These are phyloP conservation scores for Phlegmacium glaucopus DNA, from an alignment of 768 basidiomycete genomes.

Conservation along the genomic window DNA sequence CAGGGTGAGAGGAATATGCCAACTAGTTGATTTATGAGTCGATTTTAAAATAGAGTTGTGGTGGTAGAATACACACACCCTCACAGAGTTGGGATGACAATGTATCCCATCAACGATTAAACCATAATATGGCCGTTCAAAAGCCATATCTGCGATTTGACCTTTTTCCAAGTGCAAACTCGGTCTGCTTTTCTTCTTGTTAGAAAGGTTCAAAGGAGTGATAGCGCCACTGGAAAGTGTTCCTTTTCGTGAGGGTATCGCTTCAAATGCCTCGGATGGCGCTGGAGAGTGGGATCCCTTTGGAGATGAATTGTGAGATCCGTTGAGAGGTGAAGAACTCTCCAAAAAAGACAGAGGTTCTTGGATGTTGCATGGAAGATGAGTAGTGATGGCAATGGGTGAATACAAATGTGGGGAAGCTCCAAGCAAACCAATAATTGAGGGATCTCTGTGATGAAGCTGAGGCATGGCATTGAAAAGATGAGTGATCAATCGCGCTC, in stretches of 20 bases:
- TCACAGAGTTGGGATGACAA: conserved; percentile 85
- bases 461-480: conserved; percentile 94
- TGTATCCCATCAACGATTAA: conserved; percentile 92
- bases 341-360: conserved; percentile 10
- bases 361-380: conserved; percentile 12
- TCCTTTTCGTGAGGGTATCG: conserved; percentile 6
- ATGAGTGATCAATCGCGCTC: conserved; percentile 87
- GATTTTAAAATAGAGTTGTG: not conserved
- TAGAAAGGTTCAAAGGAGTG: conserved; percentile 15
- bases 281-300: not conserved
- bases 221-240: conserved; percentile 15
- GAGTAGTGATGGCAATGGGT: conserved; percentile 10
- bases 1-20: conserved; percentile 79
- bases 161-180: conserved; percentile 46
- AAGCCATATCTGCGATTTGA: conserved; percentile 48
- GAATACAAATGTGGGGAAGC: conserved; percentile 62
- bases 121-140: conserved; percentile 77
- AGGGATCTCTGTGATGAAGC: conserved; percentile 86
- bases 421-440: conserved; percentile 85
- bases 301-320: not conserved
- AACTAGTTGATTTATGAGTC: conserved; percentile 41
- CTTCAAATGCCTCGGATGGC: conserved; percentile 14
- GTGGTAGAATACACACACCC: conserved; percentile 43
- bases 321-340: conserved; percentile 3
- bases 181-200: conserved; percentile 24